phyloP scores from a whole-genome alignment of 768 basidiomycete species.

The Leucocoprinus leucothites region DNA sequence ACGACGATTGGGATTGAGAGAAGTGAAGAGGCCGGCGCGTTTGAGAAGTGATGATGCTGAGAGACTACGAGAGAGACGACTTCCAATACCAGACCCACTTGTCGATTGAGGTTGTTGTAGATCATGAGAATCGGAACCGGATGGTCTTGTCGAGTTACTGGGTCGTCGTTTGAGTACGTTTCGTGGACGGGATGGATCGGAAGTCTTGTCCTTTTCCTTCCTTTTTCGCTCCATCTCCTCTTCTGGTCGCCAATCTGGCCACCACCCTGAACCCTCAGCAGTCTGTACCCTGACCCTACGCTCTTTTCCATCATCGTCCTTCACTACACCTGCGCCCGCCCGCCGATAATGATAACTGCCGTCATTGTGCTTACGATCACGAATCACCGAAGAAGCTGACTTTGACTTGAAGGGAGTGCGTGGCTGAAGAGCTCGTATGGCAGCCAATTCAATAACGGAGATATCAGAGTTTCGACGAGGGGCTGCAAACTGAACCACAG shows the following conservation, averaged over 20 bases:
- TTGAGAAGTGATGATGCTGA: conserved; percentile 3
- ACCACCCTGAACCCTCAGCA: background rate
- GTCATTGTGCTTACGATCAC: background rate
- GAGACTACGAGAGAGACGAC: background rate
- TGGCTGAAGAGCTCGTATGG: background rate
- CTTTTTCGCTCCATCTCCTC: background rate
- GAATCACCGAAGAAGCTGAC: background rate
- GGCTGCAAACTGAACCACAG: background rate
- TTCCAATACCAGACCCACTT: background rate
- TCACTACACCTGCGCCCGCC: background rate
- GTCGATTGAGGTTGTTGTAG: background rate
- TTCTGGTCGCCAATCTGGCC: background rate
- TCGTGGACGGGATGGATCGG: background rate
- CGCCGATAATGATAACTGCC: conserved; percentile 4
- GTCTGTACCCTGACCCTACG: background rate
- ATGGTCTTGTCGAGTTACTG: background rate
- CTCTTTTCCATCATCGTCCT: background rate
- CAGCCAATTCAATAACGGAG: background rate
- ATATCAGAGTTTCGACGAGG: background rate
- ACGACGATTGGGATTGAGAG: background rate
- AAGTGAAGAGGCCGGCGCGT: background rate
- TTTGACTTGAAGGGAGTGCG: background rate
- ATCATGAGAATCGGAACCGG: background rate
- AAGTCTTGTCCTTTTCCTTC: background rate
- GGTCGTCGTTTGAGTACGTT: conserved; percentile 1